Percentiles rank a stretch among this genome's conserved stretches.
Conservation (phyloP, 2,329 filamentous ascomycete genomes). For the Talaromyces sp. region DNA sequence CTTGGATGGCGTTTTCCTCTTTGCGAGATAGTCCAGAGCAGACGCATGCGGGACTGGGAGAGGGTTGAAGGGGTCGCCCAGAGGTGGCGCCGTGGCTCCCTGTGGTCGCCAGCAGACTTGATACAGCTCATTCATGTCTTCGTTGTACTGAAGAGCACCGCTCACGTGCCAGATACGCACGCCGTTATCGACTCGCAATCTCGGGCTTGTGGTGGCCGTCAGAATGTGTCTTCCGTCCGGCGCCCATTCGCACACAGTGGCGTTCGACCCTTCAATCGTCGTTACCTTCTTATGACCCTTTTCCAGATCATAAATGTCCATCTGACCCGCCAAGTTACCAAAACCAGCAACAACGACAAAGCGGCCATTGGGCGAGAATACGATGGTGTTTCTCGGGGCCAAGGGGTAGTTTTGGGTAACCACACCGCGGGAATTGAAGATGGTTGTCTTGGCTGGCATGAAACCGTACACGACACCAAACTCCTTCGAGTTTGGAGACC, state of each 20-base stretch:
- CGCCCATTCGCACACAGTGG: constrained; percentile 95
- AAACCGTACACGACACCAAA: constrained; percentile 97
- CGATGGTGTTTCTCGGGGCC: constrained; percentile 85
- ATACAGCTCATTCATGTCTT: constrained; percentile 93
- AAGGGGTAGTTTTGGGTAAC: constrained; percentile 80
- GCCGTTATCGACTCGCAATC: constrained; percentile 93
- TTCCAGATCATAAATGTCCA: constrained; percentile 94
- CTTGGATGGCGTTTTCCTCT: constrained; percentile 90
- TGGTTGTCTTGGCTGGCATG: constrained; percentile 98
- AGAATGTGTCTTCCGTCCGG: constrained; percentile 92
- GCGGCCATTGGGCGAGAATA: constrained; percentile 87
- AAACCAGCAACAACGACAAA: constrained; percentile 94
- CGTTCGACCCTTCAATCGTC: constrained; percentile 92
- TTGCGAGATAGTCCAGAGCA: constrained; percentile 73
- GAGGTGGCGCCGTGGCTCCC: constrained; percentile 52
- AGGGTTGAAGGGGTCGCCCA: constrained; percentile 65
- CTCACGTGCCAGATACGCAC: constrained; percentile 91
- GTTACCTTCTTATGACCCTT: constrained; percentile 89
- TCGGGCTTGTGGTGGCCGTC: constrained; percentile 94
- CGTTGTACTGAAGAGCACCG: constrained; percentile 86
- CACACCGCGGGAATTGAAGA: constrained; percentile 86
- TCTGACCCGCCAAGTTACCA: constrained; percentile 93
- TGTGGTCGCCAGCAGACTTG: constrained; percentile 83
- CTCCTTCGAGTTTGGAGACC: constrained; percentile 96
- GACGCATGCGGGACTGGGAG: constrained; percentile 76